Percentiles rank a stretch among this genome's conserved stretches.
These are phyloP conservation scores for Fusarium pseudocircinatum DNA, from an alignment of 2,329 filamentous ascomycete genomes.

Conservation along the genomic window DNA sequence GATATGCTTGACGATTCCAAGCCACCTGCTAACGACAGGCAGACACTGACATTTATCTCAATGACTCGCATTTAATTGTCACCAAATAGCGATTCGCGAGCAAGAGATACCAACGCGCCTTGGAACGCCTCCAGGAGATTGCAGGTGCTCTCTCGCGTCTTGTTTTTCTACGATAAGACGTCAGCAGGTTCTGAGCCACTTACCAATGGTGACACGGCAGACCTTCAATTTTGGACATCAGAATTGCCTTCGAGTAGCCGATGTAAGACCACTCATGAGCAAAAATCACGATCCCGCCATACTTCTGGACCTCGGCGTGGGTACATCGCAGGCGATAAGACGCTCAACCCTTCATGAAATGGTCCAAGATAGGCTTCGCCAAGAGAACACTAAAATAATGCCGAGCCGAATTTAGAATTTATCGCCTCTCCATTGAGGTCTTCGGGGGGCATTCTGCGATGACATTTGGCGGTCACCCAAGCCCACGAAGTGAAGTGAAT, in stretches of 20 bases:
- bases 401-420: rapidly evolving
- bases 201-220: not conserved
- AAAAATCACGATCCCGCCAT: rapidly evolving
- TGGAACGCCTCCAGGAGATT: not conserved
- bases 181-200: not conserved
- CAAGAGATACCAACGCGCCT: too few species aligned
- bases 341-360: not conserved
- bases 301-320: not conserved
- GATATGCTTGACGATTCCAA: not conserved
- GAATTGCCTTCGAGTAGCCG: rapidly evolving
- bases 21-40: too few species aligned
- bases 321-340: not conserved
- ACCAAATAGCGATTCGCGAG: too few species aligned
- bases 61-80: too few species aligned
- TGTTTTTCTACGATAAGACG: rapidly evolving
- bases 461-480: not conserved
- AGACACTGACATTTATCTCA: too few species aligned
- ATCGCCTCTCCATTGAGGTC: rapidly evolving
- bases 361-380: not conserved
- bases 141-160: rapidly evolving
- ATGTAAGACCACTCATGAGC: not conserved
- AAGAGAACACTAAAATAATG: rapidly evolving
- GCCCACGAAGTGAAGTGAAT: not conserved
- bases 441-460: not conserved
- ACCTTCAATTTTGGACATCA: rapidly evolving